Evolutionary conservation across 2,329 filamentous ascomycete species (phyloP), one percentile per base, ranked within the genome.

Genomic region (Bipolaris cookei): DNA sequence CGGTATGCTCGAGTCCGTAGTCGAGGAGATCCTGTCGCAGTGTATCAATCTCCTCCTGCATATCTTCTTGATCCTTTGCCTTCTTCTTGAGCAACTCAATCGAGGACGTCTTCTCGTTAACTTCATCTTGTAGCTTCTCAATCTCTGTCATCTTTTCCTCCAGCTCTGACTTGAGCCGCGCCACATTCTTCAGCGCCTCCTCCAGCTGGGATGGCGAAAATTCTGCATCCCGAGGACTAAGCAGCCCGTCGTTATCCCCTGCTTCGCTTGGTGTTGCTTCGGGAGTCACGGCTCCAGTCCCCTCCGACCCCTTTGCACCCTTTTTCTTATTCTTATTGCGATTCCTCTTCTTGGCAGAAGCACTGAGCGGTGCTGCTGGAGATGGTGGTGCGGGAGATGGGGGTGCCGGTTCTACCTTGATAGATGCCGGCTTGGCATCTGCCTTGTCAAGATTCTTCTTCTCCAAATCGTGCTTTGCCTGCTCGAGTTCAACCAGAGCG

Each of bases 31-130:
- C 90, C 54, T 96, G 91, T 48, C 89, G 86, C 58, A 98, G 80
- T 3, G 86, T 88, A 67, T 96, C 92, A 56, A 97, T 90, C 77
- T 98, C 93, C 68, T 97, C 93, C 23, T 86, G 84, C 41, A 96
- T 80, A 18, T 89, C 88, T 51, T 94, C 91, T 68, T 88, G 84
- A 54, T 95, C 90, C 14, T 88, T 90, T 70, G 91, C 81, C 73
- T 89, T 88, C 54, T 85, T 84, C 23, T 85, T 85, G 4, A 97
- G 80, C 13, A 83, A 84, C 51, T 91, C 86, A 50, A 97, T 92
- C 37, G 88, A 87, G 1, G 82, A 81, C 63, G 93, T 88, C 69
- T 92, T 93, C 41, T 72, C 64, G 0, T 62, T 55, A 30, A 78
- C 59, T 30, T 77, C 69, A n/a, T 51, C 57, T 34, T 76, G 69